Base-by-base conservation (phyloP, 2,329 filamentous ascomycete species). In the Fusarium continuum region DNA sequence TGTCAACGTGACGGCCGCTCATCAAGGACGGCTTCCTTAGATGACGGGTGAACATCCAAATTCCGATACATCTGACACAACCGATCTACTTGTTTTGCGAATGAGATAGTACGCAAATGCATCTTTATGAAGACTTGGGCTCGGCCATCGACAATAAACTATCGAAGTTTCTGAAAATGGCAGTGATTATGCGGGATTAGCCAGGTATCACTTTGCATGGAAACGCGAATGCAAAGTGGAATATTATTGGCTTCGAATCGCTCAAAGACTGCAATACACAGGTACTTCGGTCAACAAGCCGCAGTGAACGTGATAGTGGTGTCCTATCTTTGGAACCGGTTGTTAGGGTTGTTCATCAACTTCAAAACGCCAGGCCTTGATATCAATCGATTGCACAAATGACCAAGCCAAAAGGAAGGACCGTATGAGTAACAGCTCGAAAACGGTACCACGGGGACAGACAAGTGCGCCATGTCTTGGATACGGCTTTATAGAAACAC, bases 1-100 rank as follows among this genome's bases (percentile, higher is more conserved):
- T 43, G 35, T 44, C 55, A 71, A 71, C 69, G 69, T 71, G 67
- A 71, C 60, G 44, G 63, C 64, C 52, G 54, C 54, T 63, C 56
- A 58, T 61, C 32, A 46, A 38, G 34, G 50, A 57, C 57, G 36
- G 35, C 38, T 46, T 38, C 32, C 28, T 35, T 39, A 35, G 35
- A 47, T 44, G 38, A 61, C 40, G 35, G 48, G 55, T 58, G 58
- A 58, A 54, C 40, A 56, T 38, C 45, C 48, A 28, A 59, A 51
- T 56, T 44, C 47, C 32, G 54, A 53, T 52, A 38, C 28, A 43
- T 61, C 38, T 58, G 58, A 34, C 57, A 63, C 40, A 46, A 48
- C 52, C 34, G 36, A 58, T 58, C 41, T 43, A 41, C 32, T 41
- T 53, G 31, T 32, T 47, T 61, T 39, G 6, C 38, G 39, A 44